A percentile compares a stretch with the other conserved stretches of the same genome.
Conservation (phyloP, 2,329 filamentous ascomycete genomes). For the Pseudocercospora vitis region DNA sequence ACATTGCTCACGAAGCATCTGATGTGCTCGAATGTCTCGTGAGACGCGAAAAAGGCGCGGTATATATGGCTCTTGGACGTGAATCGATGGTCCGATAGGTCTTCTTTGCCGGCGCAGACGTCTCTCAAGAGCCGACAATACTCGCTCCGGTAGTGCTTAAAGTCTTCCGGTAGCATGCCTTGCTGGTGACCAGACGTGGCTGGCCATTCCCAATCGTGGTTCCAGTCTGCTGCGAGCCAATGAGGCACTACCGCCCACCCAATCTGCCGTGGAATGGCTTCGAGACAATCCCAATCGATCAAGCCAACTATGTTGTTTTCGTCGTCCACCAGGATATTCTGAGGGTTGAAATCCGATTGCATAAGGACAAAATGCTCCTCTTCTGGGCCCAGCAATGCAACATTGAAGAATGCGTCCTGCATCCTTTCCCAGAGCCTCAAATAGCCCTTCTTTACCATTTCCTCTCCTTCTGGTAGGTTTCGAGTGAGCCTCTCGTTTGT, state of each 20-base stretch:
- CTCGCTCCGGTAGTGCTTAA: conserved; percentile 18
- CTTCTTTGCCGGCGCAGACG: conserved; percentile 13
- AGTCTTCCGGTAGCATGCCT: conserved; percentile 18
- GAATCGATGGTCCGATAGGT: conserved; percentile 12
- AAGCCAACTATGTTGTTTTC: conserved; percentile 18
- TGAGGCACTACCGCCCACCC: conserved; percentile 23
- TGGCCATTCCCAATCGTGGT: conserved; percentile 19
- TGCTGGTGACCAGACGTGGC: background rate
- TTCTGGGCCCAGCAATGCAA: conserved; percentile 7
- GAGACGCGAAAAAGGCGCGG: conserved; percentile 14
- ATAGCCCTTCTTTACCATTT: background rate
- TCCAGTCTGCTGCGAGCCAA: conserved; percentile 22
- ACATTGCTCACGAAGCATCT: conserved; percentile 22
- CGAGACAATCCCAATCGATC: conserved; percentile 26
- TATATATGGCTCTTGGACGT: conserved; percentile 26
- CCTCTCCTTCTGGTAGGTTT: too few species aligned
- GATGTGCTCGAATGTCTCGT: conserved; percentile 20
- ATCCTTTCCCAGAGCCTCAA: conserved; percentile 12
- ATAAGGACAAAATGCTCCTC: conserved; percentile 24
- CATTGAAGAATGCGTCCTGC: conserved; percentile 21
- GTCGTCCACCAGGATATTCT: conserved; percentile 24
- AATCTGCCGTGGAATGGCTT: conserved; percentile 21
- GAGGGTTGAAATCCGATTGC: conserved; percentile 27
- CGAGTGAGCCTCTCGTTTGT: too few species aligned
- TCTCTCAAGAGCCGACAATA: conserved; percentile 22